Conservation (phyloP, 2,329 filamentous ascomycete genomes). For the Pestalotiopsis sp. region DNA sequence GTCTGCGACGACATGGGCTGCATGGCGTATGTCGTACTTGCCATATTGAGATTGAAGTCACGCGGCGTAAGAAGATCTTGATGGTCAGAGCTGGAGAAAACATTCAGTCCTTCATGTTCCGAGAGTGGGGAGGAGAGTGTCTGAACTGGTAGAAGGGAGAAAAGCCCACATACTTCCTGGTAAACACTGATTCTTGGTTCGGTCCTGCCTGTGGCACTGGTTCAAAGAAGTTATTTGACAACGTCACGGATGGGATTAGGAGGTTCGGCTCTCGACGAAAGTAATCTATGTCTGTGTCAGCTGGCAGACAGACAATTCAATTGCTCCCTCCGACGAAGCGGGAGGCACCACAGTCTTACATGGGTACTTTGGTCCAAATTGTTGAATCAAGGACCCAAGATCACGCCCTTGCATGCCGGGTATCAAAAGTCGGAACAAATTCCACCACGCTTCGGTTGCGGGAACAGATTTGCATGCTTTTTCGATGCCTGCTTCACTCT, state of each 20-base stretch:
- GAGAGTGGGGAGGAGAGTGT: no score
- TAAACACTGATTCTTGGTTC: neutral
- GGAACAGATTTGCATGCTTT: neutral
- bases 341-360: neutral
- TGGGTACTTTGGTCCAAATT: neutral
- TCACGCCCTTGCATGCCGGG: conserved; percentile 9
- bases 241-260: neutral
- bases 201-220: neutral
- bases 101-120: no score
- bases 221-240: neutral
- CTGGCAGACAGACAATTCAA: no score
- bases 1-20: no score
- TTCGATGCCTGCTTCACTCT: conserved; percentile 11
- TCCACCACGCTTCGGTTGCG: conserved; percentile 15
- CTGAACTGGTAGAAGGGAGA: no score
- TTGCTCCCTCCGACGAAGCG: no score
- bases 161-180: no score
- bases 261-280: neutral
- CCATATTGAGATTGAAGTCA: no score
- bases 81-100: no score
- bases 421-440: conserved; percentile 16
- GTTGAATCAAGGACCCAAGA: neutral
- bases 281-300: neutral
- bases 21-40: no score
- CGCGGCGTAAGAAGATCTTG: no score